Evolutionary conservation across 768 basidiomycete species (phyloP).

Genomic region (Rhodotorula toruloides): DNA sequence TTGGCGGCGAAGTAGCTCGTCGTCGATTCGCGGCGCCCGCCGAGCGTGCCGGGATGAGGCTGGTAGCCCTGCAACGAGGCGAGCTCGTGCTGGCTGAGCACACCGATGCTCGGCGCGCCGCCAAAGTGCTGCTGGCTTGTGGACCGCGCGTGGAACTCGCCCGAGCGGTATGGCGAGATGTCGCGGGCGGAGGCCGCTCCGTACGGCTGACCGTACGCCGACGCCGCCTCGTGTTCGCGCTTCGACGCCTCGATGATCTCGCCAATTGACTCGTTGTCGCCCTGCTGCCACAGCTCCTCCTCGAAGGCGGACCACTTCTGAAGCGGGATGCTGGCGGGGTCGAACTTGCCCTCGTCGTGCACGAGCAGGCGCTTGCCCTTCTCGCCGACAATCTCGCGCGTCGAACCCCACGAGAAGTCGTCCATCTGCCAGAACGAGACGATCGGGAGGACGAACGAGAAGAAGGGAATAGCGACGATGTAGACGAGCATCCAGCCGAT

Average conservation of each 20-base stretch:
- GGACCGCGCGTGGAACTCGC: too few species aligned
- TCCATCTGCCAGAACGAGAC: constrained; percentile 99
- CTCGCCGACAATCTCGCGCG: constrained; percentile 87
- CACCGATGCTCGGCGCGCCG: too few species aligned
- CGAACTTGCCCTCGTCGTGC: constrained; percentile 97
- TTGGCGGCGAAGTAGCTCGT: constrained; percentile 32
- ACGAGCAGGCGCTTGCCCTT: constrained; percentile 91
- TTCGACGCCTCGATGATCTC: constrained; percentile 39
- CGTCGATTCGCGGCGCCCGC: constrained; percentile 15
- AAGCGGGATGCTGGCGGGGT: constrained; percentile 83
- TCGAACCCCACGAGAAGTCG: constrained; percentile 65
- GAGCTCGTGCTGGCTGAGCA: neutral
- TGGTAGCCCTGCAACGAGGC: neutral
- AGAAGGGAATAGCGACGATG: constrained; percentile 84
- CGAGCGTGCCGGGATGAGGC: neutral
- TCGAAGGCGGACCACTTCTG: constrained; percentile 83
- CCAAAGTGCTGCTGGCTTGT: too few species aligned
- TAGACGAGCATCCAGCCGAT: constrained; percentile 97
- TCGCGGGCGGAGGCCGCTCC: constrained; percentile 24
- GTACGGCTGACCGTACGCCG: constrained; percentile 38
- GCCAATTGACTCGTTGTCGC: constrained; percentile 40
- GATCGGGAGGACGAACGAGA: constrained; percentile 85
- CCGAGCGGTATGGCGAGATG: neutral
- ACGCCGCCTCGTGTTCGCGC: constrained; percentile 14
- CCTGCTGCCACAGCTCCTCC: constrained; percentile 39